These are phyloP conservation scores for Suhomyces kunorum DNA, from an alignment of 1,139 yeast genomes.

Conservation along the genomic window DNA sequence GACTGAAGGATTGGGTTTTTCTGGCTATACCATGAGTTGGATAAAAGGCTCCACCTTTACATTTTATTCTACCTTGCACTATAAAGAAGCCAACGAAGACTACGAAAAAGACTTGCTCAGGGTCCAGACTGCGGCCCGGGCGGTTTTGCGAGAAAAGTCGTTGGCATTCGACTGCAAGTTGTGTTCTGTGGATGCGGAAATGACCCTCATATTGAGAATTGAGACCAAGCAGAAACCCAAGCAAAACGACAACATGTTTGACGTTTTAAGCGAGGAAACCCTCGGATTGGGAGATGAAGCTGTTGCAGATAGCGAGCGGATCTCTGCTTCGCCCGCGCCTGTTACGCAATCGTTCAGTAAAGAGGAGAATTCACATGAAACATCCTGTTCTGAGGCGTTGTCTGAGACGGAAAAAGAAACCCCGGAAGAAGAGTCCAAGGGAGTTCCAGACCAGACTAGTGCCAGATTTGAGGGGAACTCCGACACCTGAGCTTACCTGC, in stretches of 20 bases:
- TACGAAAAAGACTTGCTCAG: slow-evolving; percentile 36
- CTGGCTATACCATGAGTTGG: slow-evolving; percentile 38
- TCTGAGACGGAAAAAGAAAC: neutral
- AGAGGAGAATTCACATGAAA: neutral
- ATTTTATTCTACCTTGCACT: slow-evolving; percentile 34
- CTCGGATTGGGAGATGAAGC: neutral
- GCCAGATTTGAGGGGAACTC: neutral
- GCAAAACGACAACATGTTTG: slow-evolving; percentile 12
- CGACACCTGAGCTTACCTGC: neutral
- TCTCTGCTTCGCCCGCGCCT: neutral
- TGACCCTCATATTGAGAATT: slow-evolving; percentile 34
- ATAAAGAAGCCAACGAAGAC: slow-evolving; percentile 26
- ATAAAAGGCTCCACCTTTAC: slow-evolving; percentile 46
- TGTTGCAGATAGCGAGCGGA: neutral
- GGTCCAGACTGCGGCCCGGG: slow-evolving; percentile 34
- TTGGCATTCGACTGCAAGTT: slow-evolving; percentile 53
- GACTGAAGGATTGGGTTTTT: slow-evolving; percentile 20
- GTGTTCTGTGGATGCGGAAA: slow-evolving; percentile 41
- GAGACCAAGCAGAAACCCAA: slow-evolving; percentile 21
- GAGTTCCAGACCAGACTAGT: neutral
- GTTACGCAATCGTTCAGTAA: neutral
- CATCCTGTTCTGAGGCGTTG: neutral
- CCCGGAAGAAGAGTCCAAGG: neutral
- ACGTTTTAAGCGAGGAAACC: slow-evolving; percentile 12
- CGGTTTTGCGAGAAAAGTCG: slow-evolving; percentile 36